These are phyloP conservation scores for Falciphora oryzae DNA, from an alignment of 2,329 filamentous ascomycete genomes.

Conservation along the genomic window DNA sequence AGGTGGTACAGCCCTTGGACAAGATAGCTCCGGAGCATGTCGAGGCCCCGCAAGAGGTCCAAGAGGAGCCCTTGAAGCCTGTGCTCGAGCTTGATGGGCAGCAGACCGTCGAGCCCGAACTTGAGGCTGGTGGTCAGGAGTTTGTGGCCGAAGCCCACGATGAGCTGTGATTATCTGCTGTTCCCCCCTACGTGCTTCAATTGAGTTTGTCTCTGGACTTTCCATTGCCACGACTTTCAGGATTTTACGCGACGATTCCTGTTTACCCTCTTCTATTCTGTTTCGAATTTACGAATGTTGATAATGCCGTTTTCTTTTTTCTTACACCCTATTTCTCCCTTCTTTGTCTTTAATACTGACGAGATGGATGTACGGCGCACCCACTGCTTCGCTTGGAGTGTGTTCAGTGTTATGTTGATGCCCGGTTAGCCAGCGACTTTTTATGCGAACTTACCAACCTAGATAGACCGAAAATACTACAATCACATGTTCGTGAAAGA, in stretches of 20 bases:
- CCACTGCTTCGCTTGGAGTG: not conserved
- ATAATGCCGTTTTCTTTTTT: conserved; percentile 1
- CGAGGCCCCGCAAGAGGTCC: not conserved
- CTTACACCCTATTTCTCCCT: too few species aligned
- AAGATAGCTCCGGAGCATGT: not conserved
- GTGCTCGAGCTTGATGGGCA: too few species aligned
- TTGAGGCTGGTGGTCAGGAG: not conserved
- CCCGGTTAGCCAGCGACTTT: not conserved
- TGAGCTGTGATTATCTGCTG: not conserved
- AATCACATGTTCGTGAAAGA: not conserved
- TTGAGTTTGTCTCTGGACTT: not conserved
- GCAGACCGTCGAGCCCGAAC: not conserved
- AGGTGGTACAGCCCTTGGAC: not conserved
- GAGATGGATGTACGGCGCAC: not conserved
- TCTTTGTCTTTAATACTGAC: too few species aligned
- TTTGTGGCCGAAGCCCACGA: not conserved
- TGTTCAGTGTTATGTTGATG: not conserved
- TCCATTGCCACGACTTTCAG: not conserved
- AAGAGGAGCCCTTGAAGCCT: not conserved
- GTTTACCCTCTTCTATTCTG: not conserved
- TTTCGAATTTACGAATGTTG: not conserved
- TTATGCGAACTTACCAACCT: not conserved
- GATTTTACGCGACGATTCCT: not conserved
- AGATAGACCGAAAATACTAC: not conserved
- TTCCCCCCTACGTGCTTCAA: too few species aligned